These are phyloP conservation scores for Aspergillus sclerotioniger DNA, from an alignment of 495 filamentous ascomycete genomes.

Conservation along the genomic window DNA sequence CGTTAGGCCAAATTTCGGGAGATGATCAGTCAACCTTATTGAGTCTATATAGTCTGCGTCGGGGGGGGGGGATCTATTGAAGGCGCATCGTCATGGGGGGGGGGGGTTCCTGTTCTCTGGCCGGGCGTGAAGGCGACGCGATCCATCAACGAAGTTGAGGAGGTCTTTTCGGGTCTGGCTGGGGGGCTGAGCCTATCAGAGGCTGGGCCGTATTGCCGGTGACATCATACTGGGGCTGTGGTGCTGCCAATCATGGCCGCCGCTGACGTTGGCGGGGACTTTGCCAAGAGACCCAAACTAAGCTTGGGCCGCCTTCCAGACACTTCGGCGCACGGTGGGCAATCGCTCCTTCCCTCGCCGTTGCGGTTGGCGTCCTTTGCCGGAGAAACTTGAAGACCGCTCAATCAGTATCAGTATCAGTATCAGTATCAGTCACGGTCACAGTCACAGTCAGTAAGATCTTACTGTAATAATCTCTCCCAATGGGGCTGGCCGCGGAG, in stretches of 20 bases:
- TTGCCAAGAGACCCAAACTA: slow-evolving; percentile 19
- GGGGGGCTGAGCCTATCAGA: slow-evolving; percentile 14
- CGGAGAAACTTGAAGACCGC: slow-evolving; percentile 3
- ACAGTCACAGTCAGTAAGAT: too few relatives aligned
- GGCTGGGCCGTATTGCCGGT: neutral
- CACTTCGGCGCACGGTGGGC: slow-evolving; percentile 6
- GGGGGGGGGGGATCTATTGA: neutral
- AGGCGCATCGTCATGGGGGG: neutral
- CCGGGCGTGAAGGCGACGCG: slow-evolving; percentile 4
- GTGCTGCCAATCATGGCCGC: slow-evolving; percentile 19
- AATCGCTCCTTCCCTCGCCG: neutral
- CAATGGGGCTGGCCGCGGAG: too few relatives aligned
- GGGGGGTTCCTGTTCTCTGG: neutral
- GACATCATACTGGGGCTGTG: slow-evolving; percentile 19
- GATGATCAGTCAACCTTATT: neutral
- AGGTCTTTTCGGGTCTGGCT: slow-evolving; percentile 12
- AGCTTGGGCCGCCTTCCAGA: slow-evolving; percentile 26
- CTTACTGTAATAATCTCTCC: too few relatives aligned
- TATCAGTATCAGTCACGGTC: too few relatives aligned
- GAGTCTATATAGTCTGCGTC: neutral
- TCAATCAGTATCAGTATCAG: too few relatives aligned
- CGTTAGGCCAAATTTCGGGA: neutral
- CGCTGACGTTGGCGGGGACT: slow-evolving; percentile 18
- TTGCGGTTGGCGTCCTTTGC: neutral
- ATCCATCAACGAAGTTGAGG: slow-evolving; percentile 19